Base-by-base conservation (phyloP, 306 rosid genomes). In the Cucumis hystrix region DNA sequence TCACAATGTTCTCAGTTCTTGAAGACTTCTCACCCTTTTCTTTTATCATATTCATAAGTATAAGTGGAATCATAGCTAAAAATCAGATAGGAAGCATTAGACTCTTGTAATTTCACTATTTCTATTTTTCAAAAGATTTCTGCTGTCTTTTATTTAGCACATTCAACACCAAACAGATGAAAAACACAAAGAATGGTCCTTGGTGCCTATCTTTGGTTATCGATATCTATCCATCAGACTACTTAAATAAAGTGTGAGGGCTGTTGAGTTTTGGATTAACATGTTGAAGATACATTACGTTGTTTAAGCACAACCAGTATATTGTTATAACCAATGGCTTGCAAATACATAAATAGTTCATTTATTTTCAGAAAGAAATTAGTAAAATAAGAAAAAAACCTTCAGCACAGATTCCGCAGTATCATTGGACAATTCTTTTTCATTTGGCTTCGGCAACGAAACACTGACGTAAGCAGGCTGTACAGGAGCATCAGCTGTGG, bases 381-480 rank as follows among this genome's bases (percentile, higher is more conserved):
- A 67, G 58, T 45, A 78, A 68, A 54, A 54, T 35, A 35, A 82
- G 63, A 84, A 69, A 67, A 88, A 64, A 71, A 92, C 99, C 97
- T 92, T 91, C 43, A 91, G 87, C 52, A 91, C 80, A 57, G 92
- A 89, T 82, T 89, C 94, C 79, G 96, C 87, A 81, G 91, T 91
- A 70, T 83, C 86, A 63, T 83, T 84, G 62, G 99, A 84, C 43
- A 80, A 68, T 63, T 83, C 88, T 79, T 84, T 88, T 39, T 89
- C 92, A 78, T 82, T 77, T 74, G 87, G 78, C 84, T 91, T 88
- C 33, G 91, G 90, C 82, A 88, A 28, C 30, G 97, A 92, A 81
- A 92, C 96, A 81, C 91, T 86, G 79, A 96, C 83, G 77, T 96
- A 96, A 56, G 92, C 98, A 87, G 99, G 99, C 77, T 89, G 93